Evolutionary conservation across 2,329 filamentous ascomycete genomes (phyloP).

Genomic region (Diaporthe caulivora): DNA sequence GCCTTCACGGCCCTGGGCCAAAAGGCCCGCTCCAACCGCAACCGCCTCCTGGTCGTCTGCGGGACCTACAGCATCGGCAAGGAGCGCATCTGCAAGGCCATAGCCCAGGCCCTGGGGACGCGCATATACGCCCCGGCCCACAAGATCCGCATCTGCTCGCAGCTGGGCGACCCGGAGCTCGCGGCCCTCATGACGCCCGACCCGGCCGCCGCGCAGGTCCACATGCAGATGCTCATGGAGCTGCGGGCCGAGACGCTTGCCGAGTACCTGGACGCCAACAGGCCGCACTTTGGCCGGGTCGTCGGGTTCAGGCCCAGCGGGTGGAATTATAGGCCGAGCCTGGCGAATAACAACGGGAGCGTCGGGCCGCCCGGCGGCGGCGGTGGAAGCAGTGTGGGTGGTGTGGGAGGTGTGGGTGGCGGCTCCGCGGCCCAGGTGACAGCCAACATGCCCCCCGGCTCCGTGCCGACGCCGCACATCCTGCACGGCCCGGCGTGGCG

Average conservation of each 20-base stretch:
- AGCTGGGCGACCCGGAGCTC: constrained; percentile 88
- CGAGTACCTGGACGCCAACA: constrained; percentile 86
- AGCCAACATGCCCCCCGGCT: constrained; percentile 62
- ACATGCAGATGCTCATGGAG: constrained; percentile 97
- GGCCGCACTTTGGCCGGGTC: constrained; percentile 84
- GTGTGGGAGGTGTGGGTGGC: background rate
- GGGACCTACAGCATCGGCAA: constrained; percentile 99
- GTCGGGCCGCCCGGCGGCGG: background rate
- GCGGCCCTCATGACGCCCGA: constrained; percentile 81
- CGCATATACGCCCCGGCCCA: constrained; percentile 89
- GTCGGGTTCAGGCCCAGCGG: constrained; percentile 94
- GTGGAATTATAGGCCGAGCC: constrained; percentile 89
- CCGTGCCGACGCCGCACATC: constrained; percentile 62
- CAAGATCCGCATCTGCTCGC: constrained; percentile 87
- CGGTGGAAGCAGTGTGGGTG: background rate
- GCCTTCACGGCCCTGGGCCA: constrained; percentile 45
- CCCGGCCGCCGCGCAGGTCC: constrained; percentile 89
- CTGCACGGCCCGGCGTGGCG: constrained; percentile 78
- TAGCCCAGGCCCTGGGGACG: constrained; percentile 84
- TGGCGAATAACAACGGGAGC: constrained; percentile 59
- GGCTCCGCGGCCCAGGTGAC: constrained; percentile 63
- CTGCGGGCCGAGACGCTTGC: constrained; percentile 91
- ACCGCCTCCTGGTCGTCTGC: constrained; percentile 88
- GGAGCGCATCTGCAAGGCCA: constrained; percentile 93
- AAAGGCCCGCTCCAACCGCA: constrained; percentile 51